Conservation (phyloP, 768 basidiomycete genomes). For the Neoboletus subvelutipes region DNA sequence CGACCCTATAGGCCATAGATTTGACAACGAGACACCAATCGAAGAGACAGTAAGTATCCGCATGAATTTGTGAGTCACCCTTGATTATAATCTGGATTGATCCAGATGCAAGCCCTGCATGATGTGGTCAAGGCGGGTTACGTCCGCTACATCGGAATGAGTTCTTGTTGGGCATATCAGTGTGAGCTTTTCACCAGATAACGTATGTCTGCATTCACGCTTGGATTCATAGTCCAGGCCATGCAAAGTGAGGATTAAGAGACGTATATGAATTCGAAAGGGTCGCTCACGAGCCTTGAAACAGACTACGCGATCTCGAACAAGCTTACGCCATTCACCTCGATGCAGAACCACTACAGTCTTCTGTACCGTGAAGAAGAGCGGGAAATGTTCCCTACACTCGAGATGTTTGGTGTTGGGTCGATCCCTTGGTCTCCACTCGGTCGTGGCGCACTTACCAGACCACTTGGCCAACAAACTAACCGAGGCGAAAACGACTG, state of each 20-base stretch:
- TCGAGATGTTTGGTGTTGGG: constrained; percentile 45
- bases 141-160: constrained; percentile 47
- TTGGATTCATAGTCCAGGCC: constrained; percentile 31
- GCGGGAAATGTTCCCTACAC: constrained; percentile 55
- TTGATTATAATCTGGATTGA: neutral
- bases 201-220: constrained; percentile 1
- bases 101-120: constrained; percentile 48
- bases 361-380: constrained; percentile 63
- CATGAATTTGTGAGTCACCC: neutral
- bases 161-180: constrained; percentile 42
- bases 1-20: constrained; percentile 41
- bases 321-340: constrained; percentile 54
- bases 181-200: constrained; percentile 22
- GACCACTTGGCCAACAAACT: constrained; percentile 34
- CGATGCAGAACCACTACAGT: constrained; percentile 63
- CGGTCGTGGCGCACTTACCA: constrained; percentile 36
- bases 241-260: constrained; percentile 36
- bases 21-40: constrained; percentile 51
- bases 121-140: constrained; percentile 51
- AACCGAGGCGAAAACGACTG: constrained; percentile 25
- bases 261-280: neutral
- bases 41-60: constrained; percentile 37
- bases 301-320: constrained; percentile 42
- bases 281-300: neutral
- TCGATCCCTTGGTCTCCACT: constrained; percentile 48